A percentile compares a stretch with the other conserved stretches of the same genome.
These are phyloP conservation scores for Geotrichum aggregatum DNA, from an alignment of 1,139 yeast species.

Conservation along the genomic window DNA sequence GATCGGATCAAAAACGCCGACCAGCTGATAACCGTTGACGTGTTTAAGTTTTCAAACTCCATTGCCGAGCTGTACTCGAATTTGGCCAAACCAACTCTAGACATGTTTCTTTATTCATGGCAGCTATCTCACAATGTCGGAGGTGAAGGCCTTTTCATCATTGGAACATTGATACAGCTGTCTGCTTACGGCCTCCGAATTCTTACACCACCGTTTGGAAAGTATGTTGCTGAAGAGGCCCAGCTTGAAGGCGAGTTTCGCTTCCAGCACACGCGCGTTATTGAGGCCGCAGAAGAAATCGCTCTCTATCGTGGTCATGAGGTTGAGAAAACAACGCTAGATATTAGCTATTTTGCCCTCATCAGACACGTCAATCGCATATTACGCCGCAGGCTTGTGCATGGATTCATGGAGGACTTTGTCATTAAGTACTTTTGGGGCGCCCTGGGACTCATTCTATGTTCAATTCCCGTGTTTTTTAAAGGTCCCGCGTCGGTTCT, in stretches of 20 bases:
- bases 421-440: conserved; percentile 94
- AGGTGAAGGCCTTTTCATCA: conserved; percentile 74
- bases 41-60: conserved; percentile 67
- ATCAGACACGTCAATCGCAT: conserved; percentile 77
- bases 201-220: conserved; percentile 88
- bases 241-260: conserved; percentile 82
- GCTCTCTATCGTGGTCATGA: conserved; percentile 80
- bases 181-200: conserved; percentile 70
- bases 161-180: conserved; percentile 76
- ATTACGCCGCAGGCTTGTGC: conserved; percentile 71
- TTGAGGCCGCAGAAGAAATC: conserved; percentile 77
- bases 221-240: conserved; percentile 72
- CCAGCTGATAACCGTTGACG: conserved; percentile 76
- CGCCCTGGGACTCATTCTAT: conserved; percentile 82
- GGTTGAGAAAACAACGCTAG: conserved; percentile 73
- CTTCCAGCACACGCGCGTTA: conserved; percentile 74
- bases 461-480: conserved; percentile 86
- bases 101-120: conserved; percentile 74
- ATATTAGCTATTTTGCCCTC: conserved; percentile 73
- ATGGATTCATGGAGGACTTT: conserved; percentile 57
- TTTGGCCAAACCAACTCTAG: conserved; percentile 77
- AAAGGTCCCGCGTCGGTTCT: conserved; percentile 50
- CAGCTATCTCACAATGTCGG: conserved; percentile 74
- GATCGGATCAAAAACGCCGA: conserved; percentile 70
- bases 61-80: conserved; percentile 81